A percentile compares a stretch with the other conserved stretches of the same genome.
Conservation (phyloP, 139 green algal species). For the Haematococcus lacustris region DNA sequence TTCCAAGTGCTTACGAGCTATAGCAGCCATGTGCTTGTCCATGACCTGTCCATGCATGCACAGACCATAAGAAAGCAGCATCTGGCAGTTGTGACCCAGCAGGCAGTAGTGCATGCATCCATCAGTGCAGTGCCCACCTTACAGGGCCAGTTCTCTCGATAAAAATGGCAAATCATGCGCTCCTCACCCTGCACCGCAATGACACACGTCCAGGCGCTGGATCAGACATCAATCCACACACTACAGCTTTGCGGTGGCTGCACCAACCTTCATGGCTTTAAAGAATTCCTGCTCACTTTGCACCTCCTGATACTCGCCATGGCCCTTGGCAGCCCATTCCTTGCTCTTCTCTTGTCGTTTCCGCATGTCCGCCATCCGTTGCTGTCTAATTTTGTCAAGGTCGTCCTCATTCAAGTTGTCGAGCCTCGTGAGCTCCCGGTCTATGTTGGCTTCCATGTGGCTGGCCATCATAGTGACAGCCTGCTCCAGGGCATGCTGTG, state of each 20-base stretch:
- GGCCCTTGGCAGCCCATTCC: constrained; percentile 80
- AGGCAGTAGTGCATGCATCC: background rate
- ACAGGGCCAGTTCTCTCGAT: constrained; percentile 78
- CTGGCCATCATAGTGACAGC: constrained; percentile 55
- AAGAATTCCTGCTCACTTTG: constrained; percentile 91
- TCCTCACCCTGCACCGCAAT: constrained; percentile 59
- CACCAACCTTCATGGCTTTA: constrained; percentile 79
- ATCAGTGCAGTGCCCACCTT: constrained; percentile 53
- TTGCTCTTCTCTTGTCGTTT: constrained; percentile 57
- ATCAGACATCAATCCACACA: too few relatives aligned
- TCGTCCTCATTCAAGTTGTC: constrained; percentile 89
- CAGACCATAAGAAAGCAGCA: background rate
- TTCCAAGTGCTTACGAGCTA: constrained; percentile 74
- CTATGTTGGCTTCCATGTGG: constrained; percentile 79
- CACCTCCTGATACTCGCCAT: constrained; percentile 85
- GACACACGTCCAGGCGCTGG: too few relatives aligned
- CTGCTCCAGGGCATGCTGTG: constrained; percentile 40
- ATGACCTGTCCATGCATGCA: constrained; percentile 54
- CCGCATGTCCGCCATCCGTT: constrained; percentile 54
- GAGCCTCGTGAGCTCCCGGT: constrained; percentile 75
- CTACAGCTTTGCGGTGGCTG: too few relatives aligned
- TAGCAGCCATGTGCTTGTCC: constrained; percentile 71
- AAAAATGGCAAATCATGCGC: constrained; percentile 89
- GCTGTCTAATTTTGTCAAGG: constrained; percentile 65
- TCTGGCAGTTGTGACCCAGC: background rate